A percentile compares a stretch with the other conserved stretches of the same genome.
Conservation (phyloP, 2,329 filamentous ascomycete species). For the Xylariaceae sp. region DNA sequence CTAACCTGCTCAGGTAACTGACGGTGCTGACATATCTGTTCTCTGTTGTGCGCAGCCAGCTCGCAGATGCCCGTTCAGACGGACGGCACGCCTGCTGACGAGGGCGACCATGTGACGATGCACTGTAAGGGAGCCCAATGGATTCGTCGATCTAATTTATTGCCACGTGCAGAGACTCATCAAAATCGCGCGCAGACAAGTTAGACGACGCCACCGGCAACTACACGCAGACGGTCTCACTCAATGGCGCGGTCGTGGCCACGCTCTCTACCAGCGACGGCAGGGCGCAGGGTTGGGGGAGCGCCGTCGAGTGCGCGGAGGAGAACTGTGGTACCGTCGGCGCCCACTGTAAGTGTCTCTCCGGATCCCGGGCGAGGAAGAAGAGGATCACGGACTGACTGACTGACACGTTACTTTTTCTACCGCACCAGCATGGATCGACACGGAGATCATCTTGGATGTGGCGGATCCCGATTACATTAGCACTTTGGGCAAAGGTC, state of each 20-base stretch:
- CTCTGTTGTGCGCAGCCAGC: conserved; percentile 19
- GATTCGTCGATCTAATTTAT: not conserved
- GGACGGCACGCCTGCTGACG: conserved; percentile 27
- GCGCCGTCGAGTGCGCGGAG: conserved; percentile 40
- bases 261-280: conserved; percentile 25
- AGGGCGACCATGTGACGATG: conserved; percentile 43
- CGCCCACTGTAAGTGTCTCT: conserved; percentile 41
- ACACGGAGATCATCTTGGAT: conserved; percentile 40
- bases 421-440: conserved; percentile 37
- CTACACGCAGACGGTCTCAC: conserved; percentile 24
- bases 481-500: conserved; percentile 40
- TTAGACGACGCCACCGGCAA: conserved; percentile 20
- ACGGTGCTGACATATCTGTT: not conserved
- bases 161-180: not conserved
- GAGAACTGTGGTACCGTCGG: conserved; percentile 44
- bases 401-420: no score
- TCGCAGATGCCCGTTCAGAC: conserved; percentile 41
- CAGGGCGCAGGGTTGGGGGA: conserved; percentile 22
- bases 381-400: not conserved
- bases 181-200: conserved; percentile 11
- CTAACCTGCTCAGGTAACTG: not conserved
- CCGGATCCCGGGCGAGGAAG: not conserved
- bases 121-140: conserved; percentile 34
- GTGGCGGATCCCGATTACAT: conserved; percentile 41
- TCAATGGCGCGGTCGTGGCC: conserved; percentile 19